Base-by-base conservation (phyloP, 1,139 yeast species). In the Pneumocystis sp. region DNA sequence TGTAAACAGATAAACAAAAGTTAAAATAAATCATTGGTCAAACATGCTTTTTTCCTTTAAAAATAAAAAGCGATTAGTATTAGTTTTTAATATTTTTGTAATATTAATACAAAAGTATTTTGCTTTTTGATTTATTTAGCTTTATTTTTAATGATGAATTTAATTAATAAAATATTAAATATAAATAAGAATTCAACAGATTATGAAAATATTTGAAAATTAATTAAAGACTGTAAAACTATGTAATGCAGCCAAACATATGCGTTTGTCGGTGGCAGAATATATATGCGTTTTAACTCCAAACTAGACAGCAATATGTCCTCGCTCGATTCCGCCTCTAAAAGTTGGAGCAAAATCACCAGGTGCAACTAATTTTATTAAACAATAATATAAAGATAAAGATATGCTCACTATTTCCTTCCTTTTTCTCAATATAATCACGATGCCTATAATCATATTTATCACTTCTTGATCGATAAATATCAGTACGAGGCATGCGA, bases 251-350 rank as follows among this genome's bases (percentile, higher is more conserved):
- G 2, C n/a, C 10, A 5, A 15, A 2, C 17, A 4, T 40, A 57
- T 34, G 17, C 15, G 17, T 45, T 45, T 39, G 17, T 40, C 19
- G 17, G 17, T 40, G 44, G 17, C 6, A 15, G 8, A 15, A 15
- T 40, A 17, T 40, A 12, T 17, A 17, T 3, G 6, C 6, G 19
- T 17, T 17, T 40, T 40, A 57, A 29, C 2, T 86, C 44, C 91
- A 17, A 57, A 34, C 17, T 57, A 57, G 6, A 25, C 21, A 57
- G 60, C 19, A 59, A 15, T 19, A 63, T 61, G 12, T 31, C 65
- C 65, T 59, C 67, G 67, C 31, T 66, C 68, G 61, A 64, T 61
- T 42, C 68, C 68, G 42, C 68, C 66, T 61, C 66, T 65, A 65
- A 67, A 67, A 59, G 60, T 63, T 31, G 68, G 68, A 61, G 61